phyloP scores from a whole-genome alignment of 345 rosid species.

The Barbarea vulgaris region DNA sequence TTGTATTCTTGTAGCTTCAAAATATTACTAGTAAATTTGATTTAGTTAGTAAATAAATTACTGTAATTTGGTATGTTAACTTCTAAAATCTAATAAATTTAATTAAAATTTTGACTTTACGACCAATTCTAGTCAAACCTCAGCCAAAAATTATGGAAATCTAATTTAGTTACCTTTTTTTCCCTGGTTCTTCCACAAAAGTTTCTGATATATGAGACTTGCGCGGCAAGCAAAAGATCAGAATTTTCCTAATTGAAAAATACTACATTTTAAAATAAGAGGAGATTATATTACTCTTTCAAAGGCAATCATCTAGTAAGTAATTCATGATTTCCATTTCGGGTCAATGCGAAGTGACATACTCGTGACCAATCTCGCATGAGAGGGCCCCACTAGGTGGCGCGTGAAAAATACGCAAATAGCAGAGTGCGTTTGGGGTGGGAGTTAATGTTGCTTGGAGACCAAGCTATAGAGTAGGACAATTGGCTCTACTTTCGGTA shows the following conservation, averaged over 20 bases:
- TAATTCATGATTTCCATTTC: not conserved
- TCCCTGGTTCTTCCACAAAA: not conserved
- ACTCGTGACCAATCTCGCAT: constrained; percentile 22
- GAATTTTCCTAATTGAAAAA: not conserved
- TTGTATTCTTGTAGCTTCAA: not conserved
- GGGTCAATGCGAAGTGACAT: constrained; percentile 25
- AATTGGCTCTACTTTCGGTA: constrained; percentile 27
- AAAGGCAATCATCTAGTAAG: not conserved
- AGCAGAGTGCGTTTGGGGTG: not conserved
- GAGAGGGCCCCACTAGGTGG: not conserved
- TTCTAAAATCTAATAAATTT: not conserved
- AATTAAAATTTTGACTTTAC: not conserved
- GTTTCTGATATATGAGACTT: constrained; percentile 6
- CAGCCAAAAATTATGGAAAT: not conserved
- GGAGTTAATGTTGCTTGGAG: constrained; percentile 29
- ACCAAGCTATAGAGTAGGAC: constrained; percentile 35
- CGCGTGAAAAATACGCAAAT: not conserved
- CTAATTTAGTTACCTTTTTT: not conserved
- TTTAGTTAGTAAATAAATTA: not conserved
- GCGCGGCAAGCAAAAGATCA: constrained; percentile 25
- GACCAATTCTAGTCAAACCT: constrained; percentile 12
- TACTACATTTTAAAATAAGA: not conserved
- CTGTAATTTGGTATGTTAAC: not conserved
- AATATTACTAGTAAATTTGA: not conserved
- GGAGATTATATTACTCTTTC: not conserved